phyloP scores from a whole-genome alignment of 1,139 yeast species.

The Waltiozyma sp. region DNA sequence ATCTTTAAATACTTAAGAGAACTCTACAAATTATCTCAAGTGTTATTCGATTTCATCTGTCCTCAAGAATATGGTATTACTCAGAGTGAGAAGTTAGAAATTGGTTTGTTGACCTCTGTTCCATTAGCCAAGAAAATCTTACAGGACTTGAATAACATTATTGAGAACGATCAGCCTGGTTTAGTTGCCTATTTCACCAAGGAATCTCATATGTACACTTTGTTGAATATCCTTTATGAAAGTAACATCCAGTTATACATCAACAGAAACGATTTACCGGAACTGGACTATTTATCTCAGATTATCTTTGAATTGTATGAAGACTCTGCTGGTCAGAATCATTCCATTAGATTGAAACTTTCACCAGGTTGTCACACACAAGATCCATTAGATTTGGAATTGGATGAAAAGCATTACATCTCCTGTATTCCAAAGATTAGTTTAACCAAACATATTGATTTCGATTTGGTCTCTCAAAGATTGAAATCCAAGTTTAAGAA shows the following conservation, averaged over 20 bases:
- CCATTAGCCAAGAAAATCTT: constrained; percentile 88
- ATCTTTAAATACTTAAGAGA: constrained; percentile 77
- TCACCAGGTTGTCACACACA: constrained; percentile 98
- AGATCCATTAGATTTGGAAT: constrained; percentile 91
- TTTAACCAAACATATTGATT: constrained; percentile 85
- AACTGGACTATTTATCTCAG: constrained; percentile 89
- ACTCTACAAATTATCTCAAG: constrained; percentile 80
- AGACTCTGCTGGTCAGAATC: constrained; percentile 63
- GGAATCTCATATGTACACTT: constrained; percentile 92
- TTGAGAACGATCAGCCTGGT: constrained; percentile 67
- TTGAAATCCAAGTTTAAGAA: constrained; percentile 74
- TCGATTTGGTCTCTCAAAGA: constrained; percentile 79
- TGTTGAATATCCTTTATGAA: constrained; percentile 82
- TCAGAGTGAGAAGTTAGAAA: constrained; percentile 89
- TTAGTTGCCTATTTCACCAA: constrained; percentile 89
- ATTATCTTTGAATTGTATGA: constrained; percentile 91
- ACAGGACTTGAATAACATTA: constrained; percentile 70
- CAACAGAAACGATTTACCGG: constrained; percentile 91
- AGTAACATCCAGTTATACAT: constrained; percentile 92
- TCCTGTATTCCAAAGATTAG: constrained; percentile 89
- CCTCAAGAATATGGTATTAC: constrained; percentile 98
- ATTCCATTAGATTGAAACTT: constrained; percentile 75
- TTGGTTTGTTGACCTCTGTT: constrained; percentile 86
- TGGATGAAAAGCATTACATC: constrained; percentile 93
- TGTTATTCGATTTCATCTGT: constrained; percentile 90